Evolutionary conservation across 805 yeast species (phyloP).

Genomic region (Jamesozyma spencerorum): DNA sequence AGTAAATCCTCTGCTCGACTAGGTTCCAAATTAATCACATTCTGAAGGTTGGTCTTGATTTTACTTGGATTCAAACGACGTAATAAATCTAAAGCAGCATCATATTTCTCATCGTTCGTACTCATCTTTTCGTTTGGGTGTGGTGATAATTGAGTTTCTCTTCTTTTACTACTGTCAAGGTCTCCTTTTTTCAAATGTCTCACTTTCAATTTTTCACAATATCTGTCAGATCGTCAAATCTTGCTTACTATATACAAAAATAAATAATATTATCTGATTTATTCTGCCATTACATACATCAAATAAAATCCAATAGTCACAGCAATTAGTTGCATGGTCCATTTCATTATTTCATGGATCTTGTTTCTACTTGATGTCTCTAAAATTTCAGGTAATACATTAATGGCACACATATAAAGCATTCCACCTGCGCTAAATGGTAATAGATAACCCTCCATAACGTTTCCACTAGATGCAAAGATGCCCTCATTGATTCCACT

Average conservation of each 20-base stretch:
- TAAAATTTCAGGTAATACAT: conserved; percentile 66
- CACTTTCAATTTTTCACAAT: neutral
- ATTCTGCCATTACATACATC: conserved; percentile 36
- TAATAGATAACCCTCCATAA: conserved; percentile 38
- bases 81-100: conserved; percentile 70
- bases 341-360: conserved; percentile 34
- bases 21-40: conserved; percentile 42
- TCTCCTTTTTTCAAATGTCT: neutral
- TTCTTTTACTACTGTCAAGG: neutral
- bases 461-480: neutral
- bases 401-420: conserved; percentile 61
- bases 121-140: neutral
- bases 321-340: conserved; percentile 39
- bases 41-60: conserved; percentile 37
- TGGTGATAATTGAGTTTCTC: no score
- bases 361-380: neutral
- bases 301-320: conserved; percentile 46
- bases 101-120: conserved; percentile 32
- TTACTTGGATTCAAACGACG: conserved; percentile 67
- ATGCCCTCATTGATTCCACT: conserved; percentile 39
- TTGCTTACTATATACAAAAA: neutral
- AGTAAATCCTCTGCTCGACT: conserved; percentile 79
- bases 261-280: neutral
- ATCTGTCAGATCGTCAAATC: neutral
- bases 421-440: conserved; percentile 76